These are phyloP conservation scores for Micractinium conductrix DNA, from an alignment of 139 green algal genomes.

Conservation along the genomic window DNA sequence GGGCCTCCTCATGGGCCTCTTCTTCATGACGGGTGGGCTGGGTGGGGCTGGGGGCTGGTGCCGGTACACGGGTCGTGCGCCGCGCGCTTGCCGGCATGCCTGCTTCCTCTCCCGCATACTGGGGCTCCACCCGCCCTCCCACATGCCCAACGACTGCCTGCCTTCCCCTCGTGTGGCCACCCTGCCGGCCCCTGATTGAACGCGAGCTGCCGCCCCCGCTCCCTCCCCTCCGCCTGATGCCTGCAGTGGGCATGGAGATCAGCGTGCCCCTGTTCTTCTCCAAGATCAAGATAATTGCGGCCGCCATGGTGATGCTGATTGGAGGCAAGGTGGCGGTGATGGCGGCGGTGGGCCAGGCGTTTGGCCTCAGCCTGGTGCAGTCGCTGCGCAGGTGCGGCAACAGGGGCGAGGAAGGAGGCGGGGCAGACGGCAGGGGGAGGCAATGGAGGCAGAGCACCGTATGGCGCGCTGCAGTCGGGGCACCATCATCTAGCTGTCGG, in stretches of 20 bases:
- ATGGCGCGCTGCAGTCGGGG: no score
- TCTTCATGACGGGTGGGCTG: constrained; percentile 94
- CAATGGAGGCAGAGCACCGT: no score
- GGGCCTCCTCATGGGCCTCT: constrained; percentile 98
- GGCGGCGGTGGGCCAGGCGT: constrained; percentile 77
- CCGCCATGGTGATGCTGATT: constrained; percentile 77
- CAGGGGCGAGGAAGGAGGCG: no score
- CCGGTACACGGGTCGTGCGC: no score
- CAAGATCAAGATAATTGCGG: constrained; percentile 78
- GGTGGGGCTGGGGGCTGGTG: not conserved
- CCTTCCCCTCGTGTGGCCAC: no score
- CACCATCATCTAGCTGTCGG: not conserved
- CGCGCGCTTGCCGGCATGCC: no score
- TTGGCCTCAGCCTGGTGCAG: constrained; percentile 85
- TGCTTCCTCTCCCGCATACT: no score
- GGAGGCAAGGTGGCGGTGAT: constrained; percentile 89
- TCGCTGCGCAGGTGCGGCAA: constrained; percentile 48
- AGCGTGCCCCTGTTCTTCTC: constrained; percentile 67
- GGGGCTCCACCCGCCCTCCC: no score
- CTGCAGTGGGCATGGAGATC: constrained; percentile 90
- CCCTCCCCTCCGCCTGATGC: not conserved
- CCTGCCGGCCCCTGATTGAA: no score
- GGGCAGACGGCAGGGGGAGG: no score
- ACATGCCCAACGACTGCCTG: no score
- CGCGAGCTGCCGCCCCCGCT: no score